Base-by-base conservation (phyloP, 768 basidiomycete genomes). In the Pisolithus microcarpus region DNA sequence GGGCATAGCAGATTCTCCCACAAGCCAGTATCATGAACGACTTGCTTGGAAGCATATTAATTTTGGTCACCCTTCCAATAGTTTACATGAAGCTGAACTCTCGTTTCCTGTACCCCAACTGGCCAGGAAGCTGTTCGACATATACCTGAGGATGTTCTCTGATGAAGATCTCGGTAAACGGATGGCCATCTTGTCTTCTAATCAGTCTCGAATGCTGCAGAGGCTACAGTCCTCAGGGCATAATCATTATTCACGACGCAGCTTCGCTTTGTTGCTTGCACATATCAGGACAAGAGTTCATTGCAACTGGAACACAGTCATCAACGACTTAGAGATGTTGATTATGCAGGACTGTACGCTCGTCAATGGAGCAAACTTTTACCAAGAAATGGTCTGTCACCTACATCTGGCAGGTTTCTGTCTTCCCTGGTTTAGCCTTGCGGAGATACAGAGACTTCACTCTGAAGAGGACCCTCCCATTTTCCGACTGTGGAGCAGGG, bases 341-440 rank as follows among this genome's bases (percentile, higher is more conserved):
- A 48, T 64, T 3, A 0, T 13, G 31, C 28, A 5, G 7, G 64
- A 66, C 44, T 43, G 16, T 0, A 60, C 30, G 19, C 47, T 67
- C 18, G 39, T 65, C 36, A 24, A 67, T 47, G 66, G 55, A 31
- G 61, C 53, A 16, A 61, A 66, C 39, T 64, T 71, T 51, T 69
- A 70, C 51, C 77, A 80, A 51, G 79, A 82, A 39, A 59, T 81
- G 46, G 74, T 67, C 43, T 59, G 67, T n/a, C 70, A 76, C 15
- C 61, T 79, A 3, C 68, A 78, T 52, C 65, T 71, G 11, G 61
- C 71, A 26, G 70, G 68, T 3, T 63, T 64, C 19, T 38, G 56
- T 26, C 54, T 56, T 53, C 56, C 57, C 56, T 56, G 60, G 15
- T 38, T 23, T 7, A 26, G 50, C 11, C 57, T 50, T 26, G 38